These are phyloP conservation scores for Acacia melanoxylon DNA, from an alignment of 306 rosid species.

Conservation along the genomic window DNA sequence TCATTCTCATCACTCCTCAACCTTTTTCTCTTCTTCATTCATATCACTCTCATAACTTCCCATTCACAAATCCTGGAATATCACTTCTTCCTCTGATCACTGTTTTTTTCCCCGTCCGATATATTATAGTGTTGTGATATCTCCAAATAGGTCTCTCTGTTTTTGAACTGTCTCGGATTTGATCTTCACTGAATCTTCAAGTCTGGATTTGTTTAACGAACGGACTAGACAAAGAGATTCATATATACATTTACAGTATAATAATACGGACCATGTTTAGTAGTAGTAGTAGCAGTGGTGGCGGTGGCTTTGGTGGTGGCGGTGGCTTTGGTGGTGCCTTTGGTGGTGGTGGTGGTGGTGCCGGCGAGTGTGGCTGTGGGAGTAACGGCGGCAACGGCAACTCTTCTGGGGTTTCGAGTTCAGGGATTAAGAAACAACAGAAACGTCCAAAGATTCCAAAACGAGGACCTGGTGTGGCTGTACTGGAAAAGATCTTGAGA, in stretches of 20 bases:
- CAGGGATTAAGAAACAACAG: slow-evolving; percentile 2
- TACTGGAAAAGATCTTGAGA: slow-evolving; percentile 67
- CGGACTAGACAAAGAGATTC: not conserved
- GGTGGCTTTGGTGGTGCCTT: not conserved
- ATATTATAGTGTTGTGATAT: not conserved
- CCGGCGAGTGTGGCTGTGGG: not conserved
- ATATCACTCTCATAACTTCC: slow-evolving; percentile 30
- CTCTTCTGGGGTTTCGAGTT: not conserved
- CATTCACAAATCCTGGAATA: slow-evolving; percentile 36
- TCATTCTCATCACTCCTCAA: not conserved
- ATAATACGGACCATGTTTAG: slow-evolving; percentile 43
- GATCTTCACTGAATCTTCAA: not conserved
- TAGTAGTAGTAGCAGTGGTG: slow-evolving; percentile 7
- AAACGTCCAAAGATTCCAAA: slow-evolving; percentile 46
- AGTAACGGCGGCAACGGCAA: slow-evolving; percentile 5
- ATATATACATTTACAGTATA: not conserved
- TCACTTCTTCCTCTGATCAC: not conserved
- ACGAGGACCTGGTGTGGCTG: slow-evolving; percentile 86
- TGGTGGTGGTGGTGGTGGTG: not conserved
- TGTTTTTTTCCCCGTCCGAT: not conserved
- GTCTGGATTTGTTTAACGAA: not conserved
- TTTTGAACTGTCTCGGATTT: not conserved
- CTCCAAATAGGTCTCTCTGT: not conserved
- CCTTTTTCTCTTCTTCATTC: slow-evolving; percentile 14
- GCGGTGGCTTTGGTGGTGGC: not conserved